Percentiles rank a stretch among this genome's conserved stretches.
Conservation (phyloP, 345 rosid genomes). For the Eucalyptus camaldulensis region DNA sequence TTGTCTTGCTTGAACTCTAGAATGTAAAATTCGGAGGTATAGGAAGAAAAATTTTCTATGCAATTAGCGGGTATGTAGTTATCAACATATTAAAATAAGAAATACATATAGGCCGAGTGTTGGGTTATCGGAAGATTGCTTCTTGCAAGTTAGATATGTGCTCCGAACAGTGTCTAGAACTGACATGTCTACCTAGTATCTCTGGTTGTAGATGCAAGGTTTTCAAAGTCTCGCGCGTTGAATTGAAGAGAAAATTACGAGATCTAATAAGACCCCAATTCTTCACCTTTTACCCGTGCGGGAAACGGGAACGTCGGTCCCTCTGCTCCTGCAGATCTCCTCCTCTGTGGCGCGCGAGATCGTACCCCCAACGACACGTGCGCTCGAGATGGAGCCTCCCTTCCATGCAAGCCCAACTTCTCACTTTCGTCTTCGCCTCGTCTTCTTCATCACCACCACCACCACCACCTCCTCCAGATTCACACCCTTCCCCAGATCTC, state of each 20-base stretch:
- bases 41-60: accelerated
- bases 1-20: accelerated
- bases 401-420: neutral
- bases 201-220: neutral
- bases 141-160: too few relatives aligned
- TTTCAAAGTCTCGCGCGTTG: neutral
- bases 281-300: too few relatives aligned
- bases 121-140: too few relatives aligned
- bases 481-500: neutral
- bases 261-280: neutral
- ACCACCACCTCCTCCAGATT: neutral
- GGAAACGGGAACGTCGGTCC: neutral
- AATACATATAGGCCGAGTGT: accelerated
- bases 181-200: too few relatives aligned
- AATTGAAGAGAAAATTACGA: neutral
- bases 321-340: neutral
- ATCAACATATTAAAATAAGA: accelerated
- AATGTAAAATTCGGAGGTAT: too few relatives aligned
- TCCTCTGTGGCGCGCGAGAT: neutral
- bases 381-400: neutral
- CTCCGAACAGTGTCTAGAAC: accelerated
- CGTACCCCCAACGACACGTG: neutral
- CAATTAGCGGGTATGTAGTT: accelerated
- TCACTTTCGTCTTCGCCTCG: neutral
- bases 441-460: neutral